These are phyloP conservation scores for Artemisia tridentata DNA, from an alignment of 129 eudicot species.

Conservation along the genomic window DNA sequence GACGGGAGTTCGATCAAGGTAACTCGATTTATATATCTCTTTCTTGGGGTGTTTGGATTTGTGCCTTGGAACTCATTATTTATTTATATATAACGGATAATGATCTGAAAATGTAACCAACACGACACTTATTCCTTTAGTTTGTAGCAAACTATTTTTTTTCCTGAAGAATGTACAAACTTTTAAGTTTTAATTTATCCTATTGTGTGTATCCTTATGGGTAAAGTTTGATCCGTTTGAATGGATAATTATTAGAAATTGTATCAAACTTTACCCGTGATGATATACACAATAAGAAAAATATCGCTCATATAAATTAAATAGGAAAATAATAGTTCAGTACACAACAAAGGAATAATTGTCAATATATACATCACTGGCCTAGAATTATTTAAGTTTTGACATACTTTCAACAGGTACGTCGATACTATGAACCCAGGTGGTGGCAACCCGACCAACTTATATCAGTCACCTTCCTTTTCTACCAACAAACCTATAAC, in stretches of 20 bases:
- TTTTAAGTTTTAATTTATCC: too few relatives aligned
- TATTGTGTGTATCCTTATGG: too few relatives aligned
- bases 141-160: neutral
- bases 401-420: conserved; percentile 53
- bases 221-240: too few relatives aligned
- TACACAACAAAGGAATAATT: too few relatives aligned
- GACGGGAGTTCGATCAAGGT: conserved; percentile 88
- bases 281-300: too few relatives aligned
- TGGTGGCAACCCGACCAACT: conserved; percentile 60
- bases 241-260: too few relatives aligned
- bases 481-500: conserved; percentile 45
- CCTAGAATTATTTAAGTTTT: neutral
- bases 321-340: too few relatives aligned
- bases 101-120: neutral
- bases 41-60: neutral
- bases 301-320: too few relatives aligned
- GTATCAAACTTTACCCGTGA: too few relatives aligned
- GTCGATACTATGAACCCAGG: conserved; percentile 94
- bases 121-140: too few relatives aligned
- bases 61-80: neutral
- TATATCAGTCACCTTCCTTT: conserved; percentile 72
- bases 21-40: neutral
- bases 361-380: too few relatives aligned
- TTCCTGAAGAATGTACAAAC: too few relatives aligned
- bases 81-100: neutral